phyloP scores from a whole-genome alignment of 129 eudicot genomes.

The Helichrysum umbraculigerum region DNA sequence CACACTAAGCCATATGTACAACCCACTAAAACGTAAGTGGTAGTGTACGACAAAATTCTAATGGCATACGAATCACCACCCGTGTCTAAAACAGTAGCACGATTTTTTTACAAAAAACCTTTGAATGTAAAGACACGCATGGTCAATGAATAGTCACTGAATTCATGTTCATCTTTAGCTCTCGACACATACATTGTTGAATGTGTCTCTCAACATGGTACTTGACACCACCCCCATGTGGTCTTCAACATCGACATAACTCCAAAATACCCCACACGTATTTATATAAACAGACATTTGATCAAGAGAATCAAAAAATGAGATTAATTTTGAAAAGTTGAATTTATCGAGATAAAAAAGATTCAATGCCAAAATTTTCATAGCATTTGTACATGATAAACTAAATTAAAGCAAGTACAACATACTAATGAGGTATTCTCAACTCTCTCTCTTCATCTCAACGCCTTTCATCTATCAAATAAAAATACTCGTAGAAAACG shows the following conservation, averaged over 20 bases:
- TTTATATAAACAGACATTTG: neutral
- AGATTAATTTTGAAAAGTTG: conserved; percentile 2
- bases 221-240: conserved; percentile 1
- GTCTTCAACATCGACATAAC: conserved; percentile 5
- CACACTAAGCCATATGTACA: neutral
- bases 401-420: conserved; percentile 41
- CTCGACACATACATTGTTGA: neutral
- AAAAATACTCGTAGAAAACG: conserved; percentile 24
- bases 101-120: neutral
- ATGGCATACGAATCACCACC: neutral
- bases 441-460: neutral
- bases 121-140: too few relatives aligned
- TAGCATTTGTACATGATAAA: conserved; percentile 44
- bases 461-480: neutral
- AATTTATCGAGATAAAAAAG: conserved; percentile 11
- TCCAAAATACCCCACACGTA: conserved; percentile 1
- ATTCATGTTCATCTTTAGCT: neutral
- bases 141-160: neutral
- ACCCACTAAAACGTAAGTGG: neutral
- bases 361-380: conserved; percentile 45
- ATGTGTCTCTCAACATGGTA: neutral
- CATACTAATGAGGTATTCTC: conserved; percentile 40
- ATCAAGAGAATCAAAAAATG: neutral
- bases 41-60: too few relatives aligned
- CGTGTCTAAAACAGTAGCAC: neutral